Evolutionary conservation across 139 green algal species (phyloP).

Genomic region (Penium margaritaceum): DNA sequence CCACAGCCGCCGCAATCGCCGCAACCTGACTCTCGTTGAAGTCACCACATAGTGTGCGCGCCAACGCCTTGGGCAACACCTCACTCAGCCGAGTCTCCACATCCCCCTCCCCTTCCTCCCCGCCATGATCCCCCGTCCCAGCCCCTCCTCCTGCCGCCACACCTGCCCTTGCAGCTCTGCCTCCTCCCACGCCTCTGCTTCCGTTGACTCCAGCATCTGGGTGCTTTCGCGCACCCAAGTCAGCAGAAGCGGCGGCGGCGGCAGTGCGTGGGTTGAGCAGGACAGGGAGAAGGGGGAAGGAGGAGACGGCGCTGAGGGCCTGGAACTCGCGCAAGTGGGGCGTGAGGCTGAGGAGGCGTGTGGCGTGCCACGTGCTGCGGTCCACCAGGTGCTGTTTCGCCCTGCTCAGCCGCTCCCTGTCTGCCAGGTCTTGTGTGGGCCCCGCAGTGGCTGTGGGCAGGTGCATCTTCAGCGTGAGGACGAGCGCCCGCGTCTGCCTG

Average conservation of each 20-base stretch:
- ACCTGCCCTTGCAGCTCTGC: no score
- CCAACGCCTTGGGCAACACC: constrained; percentile 21
- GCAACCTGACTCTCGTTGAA: constrained; percentile 34
- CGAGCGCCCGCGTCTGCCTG: background rate
- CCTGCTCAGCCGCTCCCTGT: background rate
- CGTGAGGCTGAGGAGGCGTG: constrained; percentile 23
- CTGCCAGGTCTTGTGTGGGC: no score
- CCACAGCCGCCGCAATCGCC: constrained; percentile 16
- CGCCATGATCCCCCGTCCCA: background rate
- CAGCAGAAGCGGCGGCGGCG: background rate
- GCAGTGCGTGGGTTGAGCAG: constrained; percentile 10
- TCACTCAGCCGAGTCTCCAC: constrained; percentile 1
- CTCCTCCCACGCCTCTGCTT: background rate
- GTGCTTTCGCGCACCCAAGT: no score
- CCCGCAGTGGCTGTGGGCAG: background rate
- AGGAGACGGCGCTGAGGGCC: constrained; percentile 12
- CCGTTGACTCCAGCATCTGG: background rate
- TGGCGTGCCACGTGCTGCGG: constrained; percentile 32
- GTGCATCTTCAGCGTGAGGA: constrained; percentile 24
- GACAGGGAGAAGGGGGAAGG: constrained; percentile 9
- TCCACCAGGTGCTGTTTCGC: constrained; percentile 10
- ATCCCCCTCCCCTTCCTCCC: no score
- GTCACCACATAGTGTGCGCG: background rate
- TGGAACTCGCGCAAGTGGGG: constrained; percentile 40
- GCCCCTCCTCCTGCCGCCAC: background rate